Conservation (phyloP, 139 green algal species). For the Chlorella sp. region DNA sequence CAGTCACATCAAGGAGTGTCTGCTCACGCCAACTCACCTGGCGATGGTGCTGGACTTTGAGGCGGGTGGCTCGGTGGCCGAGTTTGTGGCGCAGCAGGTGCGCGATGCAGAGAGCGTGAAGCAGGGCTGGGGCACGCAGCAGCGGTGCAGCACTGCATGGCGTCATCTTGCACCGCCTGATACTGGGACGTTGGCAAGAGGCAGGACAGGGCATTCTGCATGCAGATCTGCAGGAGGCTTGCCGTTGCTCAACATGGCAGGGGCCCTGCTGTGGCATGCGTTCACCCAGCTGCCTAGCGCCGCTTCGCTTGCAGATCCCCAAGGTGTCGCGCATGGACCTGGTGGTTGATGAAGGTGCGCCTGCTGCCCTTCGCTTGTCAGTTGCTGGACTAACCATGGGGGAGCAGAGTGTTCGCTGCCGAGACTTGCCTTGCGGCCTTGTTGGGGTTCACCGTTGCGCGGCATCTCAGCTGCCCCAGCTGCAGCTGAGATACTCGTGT, state of each 20-base stretch:
- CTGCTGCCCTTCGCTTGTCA: too few relatives aligned
- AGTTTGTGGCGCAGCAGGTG: slow-evolving; percentile 22
- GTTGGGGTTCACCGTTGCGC: too few relatives aligned
- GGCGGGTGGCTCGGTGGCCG: slow-evolving; percentile 42
- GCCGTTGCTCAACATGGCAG: not conserved
- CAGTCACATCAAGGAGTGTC: slow-evolving; percentile 53
- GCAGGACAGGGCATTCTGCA: not conserved
- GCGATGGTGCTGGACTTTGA: slow-evolving; percentile 85
- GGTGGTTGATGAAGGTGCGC: slow-evolving; percentile 46
- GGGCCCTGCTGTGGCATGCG: not conserved
- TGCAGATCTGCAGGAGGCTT: not conserved
- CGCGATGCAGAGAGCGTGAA: not conserved
- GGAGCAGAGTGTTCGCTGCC: too few relatives aligned
- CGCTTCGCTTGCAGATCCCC: slow-evolving; percentile 10
- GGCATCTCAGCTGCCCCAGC: too few relatives aligned
- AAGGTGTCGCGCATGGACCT: slow-evolving; percentile 5
- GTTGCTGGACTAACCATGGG: too few relatives aligned
- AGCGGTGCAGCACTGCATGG: not conserved
- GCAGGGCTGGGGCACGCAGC: not conserved
- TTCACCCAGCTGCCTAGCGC: not conserved
- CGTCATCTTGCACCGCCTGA: not conserved
- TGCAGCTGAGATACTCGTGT: too few relatives aligned
- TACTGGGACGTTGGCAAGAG: not conserved
- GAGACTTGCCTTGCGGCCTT: too few relatives aligned
- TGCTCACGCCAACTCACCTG: slow-evolving; percentile 77